Conservation (phyloP, 805 yeast species). For the Hanseniaspora occidentalis region DNA sequence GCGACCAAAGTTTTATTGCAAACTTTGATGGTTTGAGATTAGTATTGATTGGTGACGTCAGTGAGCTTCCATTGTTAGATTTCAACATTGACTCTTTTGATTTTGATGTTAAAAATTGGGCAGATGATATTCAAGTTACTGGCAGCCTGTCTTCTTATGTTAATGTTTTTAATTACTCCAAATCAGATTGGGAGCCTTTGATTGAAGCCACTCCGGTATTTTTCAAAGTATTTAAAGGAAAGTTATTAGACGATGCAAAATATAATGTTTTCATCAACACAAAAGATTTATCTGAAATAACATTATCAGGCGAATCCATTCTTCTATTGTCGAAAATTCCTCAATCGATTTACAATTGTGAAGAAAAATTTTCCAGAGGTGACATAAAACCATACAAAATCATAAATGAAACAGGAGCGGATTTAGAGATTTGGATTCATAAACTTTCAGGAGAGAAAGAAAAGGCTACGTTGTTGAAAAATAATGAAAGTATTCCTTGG, state of each 20-base stretch:
- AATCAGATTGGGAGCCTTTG: conserved; percentile 91
- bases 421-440: conserved; percentile 75
- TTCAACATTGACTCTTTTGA: conserved; percentile 60
- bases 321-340: conserved; percentile 64
- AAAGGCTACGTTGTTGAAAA: conserved; percentile 24
- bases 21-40: conserved; percentile 65
- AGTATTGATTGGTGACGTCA: conserved; percentile 80
- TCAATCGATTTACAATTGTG: conserved; percentile 40
- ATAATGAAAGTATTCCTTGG: conserved; percentile 58
- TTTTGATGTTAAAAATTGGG: conserved; percentile 67
- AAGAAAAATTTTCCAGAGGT: conserved; percentile 52
- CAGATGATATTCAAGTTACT: conserved; percentile 64
- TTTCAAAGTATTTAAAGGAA: conserved; percentile 45
- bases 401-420: conserved; percentile 73
- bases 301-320: conserved; percentile 70
- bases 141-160: conserved; percentile 51
- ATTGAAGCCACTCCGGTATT: conserved; percentile 80
- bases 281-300: conserved; percentile 62
- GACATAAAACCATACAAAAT: conserved; percentile 73
- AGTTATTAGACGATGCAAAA: conserved; percentile 25
- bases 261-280: conserved; percentile 58
- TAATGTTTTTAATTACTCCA: conserved; percentile 76
- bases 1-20: conserved; percentile 56
- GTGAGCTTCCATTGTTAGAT: conserved; percentile 81
- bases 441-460: conserved; percentile 20